Evolutionary conservation across 371 early-diverging fungal genomes (phyloP).

Genomic region (Rhizopus delemar): DNA sequence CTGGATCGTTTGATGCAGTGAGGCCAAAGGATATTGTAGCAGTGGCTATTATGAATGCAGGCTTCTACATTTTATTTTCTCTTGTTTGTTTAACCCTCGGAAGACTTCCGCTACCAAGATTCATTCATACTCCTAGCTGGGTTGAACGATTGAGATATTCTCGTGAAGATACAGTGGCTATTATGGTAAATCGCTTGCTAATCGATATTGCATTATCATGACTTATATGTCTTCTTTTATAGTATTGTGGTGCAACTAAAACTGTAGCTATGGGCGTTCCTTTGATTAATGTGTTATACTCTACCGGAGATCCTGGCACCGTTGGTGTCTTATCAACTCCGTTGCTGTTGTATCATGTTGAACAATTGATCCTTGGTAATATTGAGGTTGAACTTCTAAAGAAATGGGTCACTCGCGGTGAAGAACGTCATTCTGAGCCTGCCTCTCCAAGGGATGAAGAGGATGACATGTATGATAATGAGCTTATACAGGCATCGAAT

Average conservation of each 20-base stretch:
- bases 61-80: conserved; percentile 54
- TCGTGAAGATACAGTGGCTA: conserved; percentile 59
- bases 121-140: conserved; percentile 20
- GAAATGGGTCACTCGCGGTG: conserved; percentile 25
- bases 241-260: conserved; percentile 74
- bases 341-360: conserved; percentile 72
- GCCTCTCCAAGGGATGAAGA: conserved; percentile 6
- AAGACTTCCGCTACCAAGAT: conserved; percentile 40
- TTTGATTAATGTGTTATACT: conserved; percentile 72
- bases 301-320: conserved; percentile 43
- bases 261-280: conserved; percentile 81
- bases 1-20: conserved; percentile 56
- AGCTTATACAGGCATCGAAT: conserved; percentile 11
- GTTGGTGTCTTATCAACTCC: conserved; percentile 70
- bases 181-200: conserved; percentile 40
- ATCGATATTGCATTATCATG: background rate
- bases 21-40: conserved; percentile 59
- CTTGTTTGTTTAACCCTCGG: conserved; percentile 43
- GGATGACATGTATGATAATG: conserved; percentile 1
- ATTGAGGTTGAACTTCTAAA: conserved; percentile 33
- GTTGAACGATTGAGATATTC: conserved; percentile 45
- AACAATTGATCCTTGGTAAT: conserved; percentile 62
- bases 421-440: conserved; percentile 1
- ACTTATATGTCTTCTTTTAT: conserved; percentile 4
- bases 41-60: conserved; percentile 55